These are phyloP conservation scores for Cajanus cajan DNA, from an alignment of 306 rosid genomes.

Conservation along the genomic window DNA sequence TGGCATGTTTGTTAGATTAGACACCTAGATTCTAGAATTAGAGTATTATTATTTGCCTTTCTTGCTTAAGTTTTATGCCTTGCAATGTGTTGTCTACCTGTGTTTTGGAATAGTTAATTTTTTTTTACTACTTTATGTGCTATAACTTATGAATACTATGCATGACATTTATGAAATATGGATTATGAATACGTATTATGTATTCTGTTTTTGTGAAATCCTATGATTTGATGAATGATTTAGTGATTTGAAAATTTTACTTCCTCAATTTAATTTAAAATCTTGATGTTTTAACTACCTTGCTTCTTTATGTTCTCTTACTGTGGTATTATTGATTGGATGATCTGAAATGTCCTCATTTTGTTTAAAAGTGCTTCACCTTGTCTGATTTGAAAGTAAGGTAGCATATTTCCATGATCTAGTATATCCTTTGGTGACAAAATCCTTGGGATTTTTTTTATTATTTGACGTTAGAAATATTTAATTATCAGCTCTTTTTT, in stretches of 20 bases:
- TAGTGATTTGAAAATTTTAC: background rate
- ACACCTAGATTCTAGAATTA: background rate
- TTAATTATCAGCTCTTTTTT: background rate
- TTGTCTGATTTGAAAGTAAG: conserved; percentile 5
- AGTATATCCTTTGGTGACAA: conserved; percentile 15
- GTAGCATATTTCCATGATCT: conserved; percentile 12
- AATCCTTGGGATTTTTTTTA: background rate
- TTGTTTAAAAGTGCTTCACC: conserved; percentile 5
- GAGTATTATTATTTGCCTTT: background rate
- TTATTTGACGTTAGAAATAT: conserved; percentile 4
- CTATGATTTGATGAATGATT: background rate
- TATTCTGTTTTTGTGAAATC: background rate
- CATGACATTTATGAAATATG: background rate
- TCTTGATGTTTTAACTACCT: background rate
- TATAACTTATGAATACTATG: background rate
- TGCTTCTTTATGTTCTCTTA: background rate
- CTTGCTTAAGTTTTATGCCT: background rate
- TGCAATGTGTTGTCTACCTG: background rate
- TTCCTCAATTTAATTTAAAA: background rate
- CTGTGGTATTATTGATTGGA: background rate
- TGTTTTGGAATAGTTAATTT: background rate
- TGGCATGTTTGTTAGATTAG: background rate
- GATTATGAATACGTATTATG: background rate
- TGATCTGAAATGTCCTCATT: background rate
- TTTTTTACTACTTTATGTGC: background rate